These are phyloP conservation scores for Pseudogymnoascus sp. DNA, from an alignment of 2,329 filamentous ascomycete species.

Conservation along the genomic window DNA sequence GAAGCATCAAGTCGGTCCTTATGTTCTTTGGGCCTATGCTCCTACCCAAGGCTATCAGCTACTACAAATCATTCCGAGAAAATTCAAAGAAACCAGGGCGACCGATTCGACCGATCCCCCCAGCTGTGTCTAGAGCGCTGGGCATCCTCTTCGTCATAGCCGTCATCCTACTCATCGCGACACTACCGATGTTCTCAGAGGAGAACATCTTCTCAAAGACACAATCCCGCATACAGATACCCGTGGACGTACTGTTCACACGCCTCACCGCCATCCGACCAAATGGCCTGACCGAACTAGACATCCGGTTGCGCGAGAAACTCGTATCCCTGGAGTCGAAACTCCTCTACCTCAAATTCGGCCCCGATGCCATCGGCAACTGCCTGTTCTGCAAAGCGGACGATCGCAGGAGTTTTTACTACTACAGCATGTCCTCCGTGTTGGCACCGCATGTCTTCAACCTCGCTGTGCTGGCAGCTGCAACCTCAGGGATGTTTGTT, in stretches of 20 bases:
- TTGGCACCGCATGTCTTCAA: constrained; percentile 74
- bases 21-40: constrained; percentile 61
- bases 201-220: constrained; percentile 77
- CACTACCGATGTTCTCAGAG: constrained; percentile 59
- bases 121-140: constrained; percentile 47
- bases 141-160: constrained; percentile 46
- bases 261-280: constrained; percentile 56
- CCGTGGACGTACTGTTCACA: constrained; percentile 76
- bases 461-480: constrained; percentile 60
- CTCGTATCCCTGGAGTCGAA: constrained; percentile 65
- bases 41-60: constrained; percentile 55
- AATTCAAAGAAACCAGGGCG: constrained; percentile 38
- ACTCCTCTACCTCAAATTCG: constrained; percentile 76
- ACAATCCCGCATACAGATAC: constrained; percentile 72
- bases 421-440: constrained; percentile 70
- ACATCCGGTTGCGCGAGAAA: constrained; percentile 58
- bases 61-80: constrained; percentile 50
- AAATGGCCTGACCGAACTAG: constrained; percentile 43
- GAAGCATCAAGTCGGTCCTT: constrained; percentile 38
- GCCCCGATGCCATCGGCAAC: constrained; percentile 61
- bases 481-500: constrained; percentile 60
- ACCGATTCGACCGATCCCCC: constrained; percentile 48
- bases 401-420: constrained; percentile 61
- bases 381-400: constrained; percentile 80
- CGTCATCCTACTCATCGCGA: constrained; percentile 50